phyloP scores from a whole-genome alignment of 2,329 filamentous ascomycete genomes.

The Penicillium sp. region DNA sequence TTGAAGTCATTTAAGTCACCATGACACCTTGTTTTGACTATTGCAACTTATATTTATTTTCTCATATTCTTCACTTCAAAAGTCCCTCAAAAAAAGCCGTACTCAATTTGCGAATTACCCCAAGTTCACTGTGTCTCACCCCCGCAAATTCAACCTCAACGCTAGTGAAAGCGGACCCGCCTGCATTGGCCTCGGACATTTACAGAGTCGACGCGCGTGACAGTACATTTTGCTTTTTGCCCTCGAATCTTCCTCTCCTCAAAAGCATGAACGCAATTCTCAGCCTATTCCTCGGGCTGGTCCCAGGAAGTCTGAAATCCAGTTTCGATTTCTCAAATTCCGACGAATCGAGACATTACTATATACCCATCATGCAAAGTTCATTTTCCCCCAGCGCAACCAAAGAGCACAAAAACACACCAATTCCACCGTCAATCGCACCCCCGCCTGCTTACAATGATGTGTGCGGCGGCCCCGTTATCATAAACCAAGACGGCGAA shows the following conservation, averaged over 20 bases:
- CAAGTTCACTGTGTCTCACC: not conserved
- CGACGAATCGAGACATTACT: not conserved
- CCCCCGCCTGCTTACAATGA: conserved; percentile 27
- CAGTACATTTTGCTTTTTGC: not conserved
- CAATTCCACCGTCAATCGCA: not conserved
- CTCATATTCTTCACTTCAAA: not conserved
- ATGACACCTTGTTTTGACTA: not conserved
- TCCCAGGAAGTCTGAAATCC: not conserved
- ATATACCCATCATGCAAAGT: conserved; percentile 4
- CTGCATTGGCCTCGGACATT: not conserved
- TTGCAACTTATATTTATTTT: not conserved
- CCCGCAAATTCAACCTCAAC: conserved; percentile 1
- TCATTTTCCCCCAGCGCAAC: not conserved
- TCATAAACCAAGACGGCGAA: conserved; percentile 26
- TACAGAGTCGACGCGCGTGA: not conserved
- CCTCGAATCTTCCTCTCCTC: not conserved
- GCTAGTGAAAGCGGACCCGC: conserved; percentile 1
- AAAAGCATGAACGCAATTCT: not conserved
- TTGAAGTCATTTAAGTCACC: not conserved
- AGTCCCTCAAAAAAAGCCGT: not conserved
- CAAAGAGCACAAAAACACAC: not conserved
- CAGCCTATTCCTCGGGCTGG: not conserved
- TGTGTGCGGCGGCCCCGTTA: conserved; percentile 28
- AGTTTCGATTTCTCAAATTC: not conserved
- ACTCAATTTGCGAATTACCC: not conserved